Evolutionary conservation across 2,329 filamentous ascomycete species (phyloP), one percentile per base, ranked within the genome.

Genomic region (Pseudogymnoascus sp.): DNA sequence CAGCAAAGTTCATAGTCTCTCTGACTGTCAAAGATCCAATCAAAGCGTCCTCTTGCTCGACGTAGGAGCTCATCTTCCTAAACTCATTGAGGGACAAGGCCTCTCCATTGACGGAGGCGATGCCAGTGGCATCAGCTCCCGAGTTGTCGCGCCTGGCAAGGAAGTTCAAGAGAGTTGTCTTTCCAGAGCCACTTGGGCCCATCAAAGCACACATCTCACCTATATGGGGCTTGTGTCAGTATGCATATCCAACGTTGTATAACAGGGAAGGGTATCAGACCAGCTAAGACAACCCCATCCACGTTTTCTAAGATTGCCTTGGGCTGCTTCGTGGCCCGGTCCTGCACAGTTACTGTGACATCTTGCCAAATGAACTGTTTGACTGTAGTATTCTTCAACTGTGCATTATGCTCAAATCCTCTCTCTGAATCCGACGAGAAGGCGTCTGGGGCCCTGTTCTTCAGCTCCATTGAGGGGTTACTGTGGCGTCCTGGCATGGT

Each of bases 41-140:
- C n/a, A 93, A 79, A 1, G 89, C 86, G 76, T 95, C 90, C 67
- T 93, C 89, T 72, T 95, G 90, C 76, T 95, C 90, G 16, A 93
- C 90, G 70, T 91, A 93, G 59, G 85, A 84, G 60, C 83, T 87
- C 53, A 91, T 79, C 59, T 83, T 80, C 11, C 84, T 82, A 67
- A 92, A 87, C 0, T 78, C 77, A 8, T 78, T 74, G 6, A 79
- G 74, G 3, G 83, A 79, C 3, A 84, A 19, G 29, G 29, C 29
- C 4, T 88, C 82, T 11, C 88, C 88, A n/a, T 76, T 75, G 4
- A 73, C 64, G 8, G 29, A 56, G n/a, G 50, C 50, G 29, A 56
- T 21, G 4, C 59, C 37, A 19, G 2, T 89, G 79, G 50, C 29
- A 33, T 33, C 50, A 10, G 87, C 80, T 63, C 88, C 86, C 62